Conservation (phyloP, 1,284 basidiomycete genomes). For the Leucoagaricus sp. region DNA sequence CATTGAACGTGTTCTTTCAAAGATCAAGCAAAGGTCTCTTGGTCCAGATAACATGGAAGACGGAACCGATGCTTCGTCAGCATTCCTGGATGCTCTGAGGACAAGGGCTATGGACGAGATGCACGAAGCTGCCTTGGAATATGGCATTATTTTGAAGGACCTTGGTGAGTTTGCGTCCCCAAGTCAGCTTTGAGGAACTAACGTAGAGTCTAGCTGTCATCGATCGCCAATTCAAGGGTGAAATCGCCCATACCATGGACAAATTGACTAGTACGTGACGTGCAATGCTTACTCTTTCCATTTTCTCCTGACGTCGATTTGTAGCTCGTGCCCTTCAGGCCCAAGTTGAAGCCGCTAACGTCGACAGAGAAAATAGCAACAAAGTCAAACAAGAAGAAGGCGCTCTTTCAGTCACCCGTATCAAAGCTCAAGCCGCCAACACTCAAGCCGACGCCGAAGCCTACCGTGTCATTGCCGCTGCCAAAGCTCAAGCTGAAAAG, state of each 20-base stretch:
- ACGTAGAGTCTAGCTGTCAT: slow-evolving; percentile 59
- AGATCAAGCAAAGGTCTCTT: slow-evolving; percentile 77
- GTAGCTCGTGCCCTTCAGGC: slow-evolving; percentile 76
- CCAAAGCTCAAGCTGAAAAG: slow-evolving; percentile 72
- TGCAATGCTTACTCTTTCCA: neutral
- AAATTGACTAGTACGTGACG: slow-evolving; percentile 60
- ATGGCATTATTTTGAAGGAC: slow-evolving; percentile 78
- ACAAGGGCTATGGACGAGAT: slow-evolving; percentile 84
- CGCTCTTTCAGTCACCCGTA: slow-evolving; percentile 69
- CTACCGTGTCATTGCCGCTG: slow-evolving; percentile 69
- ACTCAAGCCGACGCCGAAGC: slow-evolving; percentile 75
- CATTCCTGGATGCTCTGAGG: slow-evolving; percentile 77
- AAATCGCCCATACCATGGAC: slow-evolving; percentile 82
- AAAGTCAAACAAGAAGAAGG: slow-evolving; percentile 83
- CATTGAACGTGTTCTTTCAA: neutral
- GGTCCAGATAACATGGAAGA: slow-evolving; percentile 75
- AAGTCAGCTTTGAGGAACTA: neutral
- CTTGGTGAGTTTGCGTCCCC: slow-evolving; percentile 46
- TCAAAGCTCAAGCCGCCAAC: slow-evolving; percentile 70
- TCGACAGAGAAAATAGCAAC: slow-evolving; percentile 83
- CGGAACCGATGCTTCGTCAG: slow-evolving; percentile 63
- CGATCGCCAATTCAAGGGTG: slow-evolving; percentile 80
- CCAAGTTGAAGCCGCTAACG: slow-evolving; percentile 85
- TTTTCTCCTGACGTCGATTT: slow-evolving; percentile 17
- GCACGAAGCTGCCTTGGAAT: slow-evolving; percentile 75